These are phyloP conservation scores for Sarocladiaceae sp. DNA, from an alignment of 2,329 filamentous ascomycete genomes.

Conservation along the genomic window DNA sequence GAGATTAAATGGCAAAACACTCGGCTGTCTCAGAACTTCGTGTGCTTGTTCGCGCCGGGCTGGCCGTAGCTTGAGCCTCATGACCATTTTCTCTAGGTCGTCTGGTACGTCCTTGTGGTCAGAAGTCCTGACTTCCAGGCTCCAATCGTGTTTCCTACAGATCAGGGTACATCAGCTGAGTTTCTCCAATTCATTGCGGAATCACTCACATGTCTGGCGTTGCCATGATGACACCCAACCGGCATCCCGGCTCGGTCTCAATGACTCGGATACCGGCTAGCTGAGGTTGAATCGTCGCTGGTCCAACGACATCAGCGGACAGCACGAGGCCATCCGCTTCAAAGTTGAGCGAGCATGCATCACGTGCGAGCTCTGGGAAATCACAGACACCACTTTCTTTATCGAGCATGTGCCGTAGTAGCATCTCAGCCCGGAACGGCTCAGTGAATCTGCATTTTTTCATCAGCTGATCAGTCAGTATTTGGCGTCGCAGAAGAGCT, in stretches of 20 bases:
- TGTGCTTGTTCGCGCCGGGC: neutral
- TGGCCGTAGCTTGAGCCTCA: constrained; percentile 17
- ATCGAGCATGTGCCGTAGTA: neutral
- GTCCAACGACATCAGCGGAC: neutral
- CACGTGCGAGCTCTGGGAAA: neutral
- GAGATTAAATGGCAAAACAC: constrained; percentile 11
- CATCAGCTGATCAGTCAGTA: neutral
- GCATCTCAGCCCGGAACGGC: neutral
- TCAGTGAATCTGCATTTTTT: neutral
- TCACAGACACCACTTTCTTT: neutral
- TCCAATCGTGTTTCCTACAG: constrained; percentile 30
- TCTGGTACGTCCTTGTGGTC: constrained; percentile 15
- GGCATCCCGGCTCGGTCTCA: constrained; percentile 17
- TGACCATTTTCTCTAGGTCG: constrained; percentile 16
- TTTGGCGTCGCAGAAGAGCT: constrained; percentile 7
- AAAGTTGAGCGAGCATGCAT: neutral
- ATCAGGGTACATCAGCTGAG: neutral
- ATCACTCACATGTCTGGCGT: constrained; percentile 31
- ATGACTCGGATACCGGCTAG: constrained; percentile 19
- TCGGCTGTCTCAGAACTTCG: neutral
- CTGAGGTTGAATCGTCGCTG: constrained; percentile 10
- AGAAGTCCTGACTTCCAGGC: constrained; percentile 24
- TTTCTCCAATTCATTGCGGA: no score
- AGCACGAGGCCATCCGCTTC: neutral
- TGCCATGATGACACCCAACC: constrained; percentile 27